Evolutionary conservation across 495 filamentous ascomycete genomes (phyloP).

Genomic region (Talaromyces adpressus): DNA sequence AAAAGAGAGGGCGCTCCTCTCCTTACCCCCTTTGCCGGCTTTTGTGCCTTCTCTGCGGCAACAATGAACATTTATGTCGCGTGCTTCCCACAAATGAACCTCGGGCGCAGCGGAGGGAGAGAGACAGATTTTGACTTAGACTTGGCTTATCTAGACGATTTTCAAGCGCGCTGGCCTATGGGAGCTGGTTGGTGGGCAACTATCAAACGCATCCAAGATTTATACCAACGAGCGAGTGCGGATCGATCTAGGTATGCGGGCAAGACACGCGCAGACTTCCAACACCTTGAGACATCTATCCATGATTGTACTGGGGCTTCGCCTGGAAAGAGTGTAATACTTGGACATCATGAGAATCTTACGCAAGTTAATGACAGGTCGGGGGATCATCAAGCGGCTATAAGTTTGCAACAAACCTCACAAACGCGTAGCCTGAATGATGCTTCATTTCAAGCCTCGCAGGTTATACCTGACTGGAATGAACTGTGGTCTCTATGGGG

Average conservation of each 20-base stretch:
- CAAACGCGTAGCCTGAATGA: background rate
- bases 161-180: constrained; percentile 15
- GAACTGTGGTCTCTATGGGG: background rate
- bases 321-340: background rate
- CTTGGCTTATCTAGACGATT: constrained; percentile 16
- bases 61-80: constrained; percentile 19
- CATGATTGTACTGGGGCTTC: constrained; percentile 10
- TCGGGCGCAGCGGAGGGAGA: constrained; percentile 13
- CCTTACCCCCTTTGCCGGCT: constrained; percentile 18
- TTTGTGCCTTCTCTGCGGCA: constrained; percentile 21
- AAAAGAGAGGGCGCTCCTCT: constrained; percentile 14
- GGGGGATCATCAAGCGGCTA: background rate
- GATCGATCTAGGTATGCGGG: constrained; percentile 15
- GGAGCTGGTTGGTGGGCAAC: constrained; percentile 19
- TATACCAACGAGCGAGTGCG: constrained; percentile 16
- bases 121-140: constrained; percentile 13
- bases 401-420: background rate
- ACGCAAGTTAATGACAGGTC: background rate
- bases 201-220: constrained; percentile 13
- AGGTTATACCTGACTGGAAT: background rate
- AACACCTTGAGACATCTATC: constrained; percentile 16
- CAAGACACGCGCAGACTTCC: constrained; percentile 16
- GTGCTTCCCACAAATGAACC: constrained; percentile 19
- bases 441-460: background rate
- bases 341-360: no score